A percentile compares a stretch with the other conserved stretches of the same genome.
These are phyloP conservation scores for Backusella psychrophila DNA, from an alignment of 192 early-diverging fungal genomes.

Conservation along the genomic window DNA sequence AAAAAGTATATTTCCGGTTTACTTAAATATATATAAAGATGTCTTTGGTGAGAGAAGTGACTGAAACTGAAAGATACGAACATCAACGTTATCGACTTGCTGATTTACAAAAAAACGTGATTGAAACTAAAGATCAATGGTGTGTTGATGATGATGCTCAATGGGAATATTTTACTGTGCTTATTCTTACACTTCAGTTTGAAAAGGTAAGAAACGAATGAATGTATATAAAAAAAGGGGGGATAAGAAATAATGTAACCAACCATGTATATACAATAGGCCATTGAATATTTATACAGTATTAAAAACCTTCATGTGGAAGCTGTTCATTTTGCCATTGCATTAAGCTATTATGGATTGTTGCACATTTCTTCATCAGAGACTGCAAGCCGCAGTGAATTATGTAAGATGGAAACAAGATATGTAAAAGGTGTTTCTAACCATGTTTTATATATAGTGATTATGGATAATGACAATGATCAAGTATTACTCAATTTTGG, in stretches of 20 bases:
- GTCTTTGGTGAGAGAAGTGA: constrained; percentile 64
- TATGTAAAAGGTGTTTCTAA: background rate
- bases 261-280: constrained; percentile 27
- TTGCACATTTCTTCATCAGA: constrained; percentile 66
- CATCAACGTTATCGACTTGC: constrained; percentile 65
- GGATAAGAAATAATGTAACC: background rate
- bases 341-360: constrained; percentile 75
- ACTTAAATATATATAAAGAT: constrained; percentile 35
- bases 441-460: background rate
- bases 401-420: constrained; percentile 21
- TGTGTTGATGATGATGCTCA: constrained; percentile 70
- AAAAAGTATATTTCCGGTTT: too few species aligned
- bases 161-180: constrained; percentile 76
- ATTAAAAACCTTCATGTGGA: constrained; percentile 66
- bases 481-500: constrained; percentile 48
- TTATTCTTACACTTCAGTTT: constrained; percentile 89
- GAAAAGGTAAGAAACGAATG: constrained; percentile 47
- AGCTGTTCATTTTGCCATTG: constrained; percentile 89
- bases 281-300: constrained; percentile 70
- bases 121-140: constrained; percentile 63
- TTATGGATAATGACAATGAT: background rate
- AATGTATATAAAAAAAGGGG: background rate
- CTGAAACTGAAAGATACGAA: constrained; percentile 40
- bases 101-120: constrained; percentile 66
- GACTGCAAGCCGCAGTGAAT: constrained; percentile 36